Conservation (phyloP, 2,329 filamentous ascomycete species). For the Scedosporium apiospermum region DNA sequence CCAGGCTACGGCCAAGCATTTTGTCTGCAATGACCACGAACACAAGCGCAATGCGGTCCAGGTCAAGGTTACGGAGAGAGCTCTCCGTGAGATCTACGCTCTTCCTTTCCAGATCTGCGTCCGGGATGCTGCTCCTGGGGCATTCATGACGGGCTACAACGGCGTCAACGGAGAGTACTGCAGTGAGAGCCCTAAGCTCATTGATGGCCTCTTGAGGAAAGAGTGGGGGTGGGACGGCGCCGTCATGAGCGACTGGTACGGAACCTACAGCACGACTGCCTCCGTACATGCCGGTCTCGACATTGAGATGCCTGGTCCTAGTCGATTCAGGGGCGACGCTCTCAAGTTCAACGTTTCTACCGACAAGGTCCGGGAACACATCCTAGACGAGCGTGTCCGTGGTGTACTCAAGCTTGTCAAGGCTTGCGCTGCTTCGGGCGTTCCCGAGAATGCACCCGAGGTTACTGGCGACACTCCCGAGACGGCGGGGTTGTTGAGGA, state of each 20-base stretch:
- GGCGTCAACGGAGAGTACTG: conserved; percentile 48
- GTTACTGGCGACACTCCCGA: conserved; percentile 47
- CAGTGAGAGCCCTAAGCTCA: conserved; percentile 41
- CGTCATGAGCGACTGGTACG: conserved; percentile 52
- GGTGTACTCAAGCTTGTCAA: conserved; percentile 52
- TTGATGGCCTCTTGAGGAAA: conserved; percentile 40
- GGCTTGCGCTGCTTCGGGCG: conserved; percentile 40
- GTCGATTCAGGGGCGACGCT: conserved; percentile 38
- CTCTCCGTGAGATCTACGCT: conserved; percentile 48
- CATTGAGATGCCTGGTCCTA: conserved; percentile 51
- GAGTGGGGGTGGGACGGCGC: conserved; percentile 51
- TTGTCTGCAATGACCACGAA: conserved; percentile 53
- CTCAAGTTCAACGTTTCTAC: conserved; percentile 43
- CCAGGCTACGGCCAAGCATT: conserved; percentile 50
- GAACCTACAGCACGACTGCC: conserved; percentile 44
- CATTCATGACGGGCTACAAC: conserved; percentile 52
- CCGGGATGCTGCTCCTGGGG: conserved; percentile 37
- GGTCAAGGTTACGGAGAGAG: conserved; percentile 43
- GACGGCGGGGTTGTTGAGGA: conserved; percentile 53
- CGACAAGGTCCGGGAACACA: conserved; percentile 44
- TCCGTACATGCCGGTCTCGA: conserved; percentile 43
- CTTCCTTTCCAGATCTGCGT: conserved; percentile 49
- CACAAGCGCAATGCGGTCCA: conserved; percentile 47
- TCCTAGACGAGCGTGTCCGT: conserved; percentile 48
- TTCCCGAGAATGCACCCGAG: conserved; percentile 46